Evolutionary conservation across 306 rosid genomes (phyloP).

Genomic region (Lotus japonicus): DNA sequence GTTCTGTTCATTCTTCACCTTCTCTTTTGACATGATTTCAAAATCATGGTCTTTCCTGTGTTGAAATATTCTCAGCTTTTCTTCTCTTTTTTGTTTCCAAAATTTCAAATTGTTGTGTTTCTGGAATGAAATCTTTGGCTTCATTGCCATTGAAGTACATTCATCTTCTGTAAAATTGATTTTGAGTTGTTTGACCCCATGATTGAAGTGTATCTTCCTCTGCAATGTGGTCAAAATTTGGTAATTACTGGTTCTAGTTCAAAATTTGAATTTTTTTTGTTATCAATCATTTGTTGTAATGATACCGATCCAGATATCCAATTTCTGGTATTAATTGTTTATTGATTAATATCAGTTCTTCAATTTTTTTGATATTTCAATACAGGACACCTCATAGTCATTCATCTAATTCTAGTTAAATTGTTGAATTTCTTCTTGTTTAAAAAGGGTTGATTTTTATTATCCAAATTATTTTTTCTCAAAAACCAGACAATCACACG

Average conservation of each 20-base stretch:
- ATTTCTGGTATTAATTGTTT: not conserved
- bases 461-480: not conserved
- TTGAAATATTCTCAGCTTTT: not conserved
- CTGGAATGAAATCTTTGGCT: not conserved
- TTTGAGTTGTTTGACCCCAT: not conserved
- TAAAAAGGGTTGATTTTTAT: not conserved
- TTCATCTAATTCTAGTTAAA: not conserved
- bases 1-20: not conserved
- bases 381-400: not conserved
- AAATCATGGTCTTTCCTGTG: not conserved
- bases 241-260: not conserved
- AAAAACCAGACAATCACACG: not conserved
- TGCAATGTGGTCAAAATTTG: conserved; percentile 18
- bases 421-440: not conserved
- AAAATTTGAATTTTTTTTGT: not conserved
- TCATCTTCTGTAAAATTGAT: not conserved
- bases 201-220: not conserved
- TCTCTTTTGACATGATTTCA: not conserved
- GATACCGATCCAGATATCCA: not conserved
- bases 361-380: not conserved
- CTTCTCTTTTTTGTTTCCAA: not conserved
- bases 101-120: not conserved
- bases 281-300: not conserved
- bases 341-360: not conserved
- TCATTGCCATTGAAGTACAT: not conserved